Conservation (phyloP, 2,329 filamentous ascomycete species). For the Aspergillus puulaauensis region DNA sequence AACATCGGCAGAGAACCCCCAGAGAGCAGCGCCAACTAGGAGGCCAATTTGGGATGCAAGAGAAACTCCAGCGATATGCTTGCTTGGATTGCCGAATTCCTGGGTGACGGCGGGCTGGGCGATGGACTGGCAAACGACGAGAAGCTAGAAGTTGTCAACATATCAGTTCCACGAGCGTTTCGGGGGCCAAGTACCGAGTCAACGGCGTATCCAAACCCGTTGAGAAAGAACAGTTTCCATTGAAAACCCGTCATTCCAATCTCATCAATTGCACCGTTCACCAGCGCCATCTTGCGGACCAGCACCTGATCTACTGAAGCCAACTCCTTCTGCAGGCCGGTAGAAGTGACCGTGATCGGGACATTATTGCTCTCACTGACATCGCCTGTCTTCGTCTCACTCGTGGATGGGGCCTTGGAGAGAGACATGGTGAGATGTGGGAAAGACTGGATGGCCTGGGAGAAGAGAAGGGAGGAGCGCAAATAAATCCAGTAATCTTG, state of each 20-base stretch:
- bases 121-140: constrained; percentile 27
- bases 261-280: constrained; percentile 50
- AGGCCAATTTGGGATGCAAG: constrained; percentile 66
- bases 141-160: constrained; percentile 17
- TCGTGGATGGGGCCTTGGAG: background rate
- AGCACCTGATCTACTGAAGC: constrained; percentile 37
- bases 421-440: background rate
- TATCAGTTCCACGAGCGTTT: background rate
- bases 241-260: constrained; percentile 63
- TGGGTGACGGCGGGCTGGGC: constrained; percentile 7
- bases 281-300: constrained; percentile 39
- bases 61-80: constrained; percentile 75
- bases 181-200: constrained; percentile 23
- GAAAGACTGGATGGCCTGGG: background rate
- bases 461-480: background rate
- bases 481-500: background rate
- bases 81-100: constrained; percentile 70
- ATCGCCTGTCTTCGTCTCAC: background rate
- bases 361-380: background rate
- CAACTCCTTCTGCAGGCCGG: constrained; percentile 6
- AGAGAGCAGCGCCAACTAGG: constrained; percentile 73
- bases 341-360: background rate
- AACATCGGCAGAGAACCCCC: constrained; percentile 75
- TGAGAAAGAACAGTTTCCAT: constrained; percentile 61
- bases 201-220: constrained; percentile 56